Evolutionary conservation across 23 red algal species (phyloP).

Genomic region (Gracilaria gracilis): DNA sequence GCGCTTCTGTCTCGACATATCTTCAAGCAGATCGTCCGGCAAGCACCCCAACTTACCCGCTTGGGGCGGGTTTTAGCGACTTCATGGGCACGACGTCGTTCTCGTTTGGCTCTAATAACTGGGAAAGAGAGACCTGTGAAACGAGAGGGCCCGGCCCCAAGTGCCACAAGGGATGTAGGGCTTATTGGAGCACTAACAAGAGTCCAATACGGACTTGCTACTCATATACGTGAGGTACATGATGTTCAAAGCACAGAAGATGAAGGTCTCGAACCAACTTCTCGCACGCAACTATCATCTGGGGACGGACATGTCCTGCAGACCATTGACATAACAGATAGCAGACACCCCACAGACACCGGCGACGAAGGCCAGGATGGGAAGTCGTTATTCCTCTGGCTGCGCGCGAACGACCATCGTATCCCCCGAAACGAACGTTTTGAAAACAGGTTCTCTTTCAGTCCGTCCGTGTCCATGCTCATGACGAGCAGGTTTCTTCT

Average conservation of each 20-base stretch:
- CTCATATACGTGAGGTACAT: constrained; percentile 22
- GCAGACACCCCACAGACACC: neutral
- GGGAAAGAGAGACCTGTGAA: neutral
- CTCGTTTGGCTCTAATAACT: constrained; percentile 12
- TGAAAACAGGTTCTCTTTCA: constrained; percentile 10
- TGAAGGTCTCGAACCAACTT: neutral
- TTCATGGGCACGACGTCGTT: constrained; percentile 21
- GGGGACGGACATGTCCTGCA: neutral
- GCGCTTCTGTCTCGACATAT: constrained; percentile 8
- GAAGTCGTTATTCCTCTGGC: constrained; percentile 25
- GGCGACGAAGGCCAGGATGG: neutral
- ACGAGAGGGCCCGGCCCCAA: constrained; percentile 16
- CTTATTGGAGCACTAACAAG: constrained; percentile 2
- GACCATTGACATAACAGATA: constrained; percentile 24
- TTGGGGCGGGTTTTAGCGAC: constrained; percentile 21
- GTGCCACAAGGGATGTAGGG: neutral
- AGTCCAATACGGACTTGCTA: constrained; percentile 15
- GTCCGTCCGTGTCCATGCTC: constrained; percentile 8
- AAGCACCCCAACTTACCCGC: neutral
- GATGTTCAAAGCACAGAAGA: neutral
- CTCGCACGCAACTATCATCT: neutral
- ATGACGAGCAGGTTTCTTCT: constrained; percentile 14
- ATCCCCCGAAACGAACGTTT: constrained; percentile 33
- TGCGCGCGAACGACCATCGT: constrained; percentile 12
- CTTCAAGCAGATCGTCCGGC: constrained; percentile 1